phyloP scores from a whole-genome alignment of 139 green algal genomes.

The Picochlorum sp. region DNA sequence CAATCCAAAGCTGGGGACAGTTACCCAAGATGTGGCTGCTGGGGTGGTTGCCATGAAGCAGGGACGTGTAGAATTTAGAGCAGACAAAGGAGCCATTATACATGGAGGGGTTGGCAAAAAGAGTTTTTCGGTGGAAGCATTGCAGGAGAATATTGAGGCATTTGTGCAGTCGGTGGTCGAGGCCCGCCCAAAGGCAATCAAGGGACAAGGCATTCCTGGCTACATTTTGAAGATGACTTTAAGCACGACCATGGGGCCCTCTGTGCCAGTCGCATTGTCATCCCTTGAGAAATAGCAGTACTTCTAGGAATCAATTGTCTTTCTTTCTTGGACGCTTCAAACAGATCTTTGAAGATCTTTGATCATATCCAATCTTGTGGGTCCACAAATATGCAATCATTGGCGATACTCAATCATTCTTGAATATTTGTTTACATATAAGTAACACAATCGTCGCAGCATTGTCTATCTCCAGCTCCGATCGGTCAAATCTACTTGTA shows the following conservation, averaged over 20 bases:
- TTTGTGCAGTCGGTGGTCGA: conserved; percentile 42
- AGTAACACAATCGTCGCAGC: no score
- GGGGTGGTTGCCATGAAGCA: conserved; percentile 60
- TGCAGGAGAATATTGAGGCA: conserved; percentile 48
- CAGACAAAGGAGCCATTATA: conserved; percentile 64
- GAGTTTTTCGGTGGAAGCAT: conserved; percentile 23
- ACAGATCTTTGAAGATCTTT: no score
- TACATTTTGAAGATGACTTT: conserved; percentile 36
- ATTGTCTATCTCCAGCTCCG: no score
- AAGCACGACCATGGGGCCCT: conserved; percentile 45
- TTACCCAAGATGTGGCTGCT: conserved; percentile 56
- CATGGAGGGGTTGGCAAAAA: conserved; percentile 64
- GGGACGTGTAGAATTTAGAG: conserved; percentile 76
- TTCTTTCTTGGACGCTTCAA: no score
- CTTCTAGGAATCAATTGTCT: no score
- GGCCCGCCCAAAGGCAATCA: conserved; percentile 52
- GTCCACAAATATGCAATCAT: no score
- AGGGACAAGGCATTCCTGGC: conserved; percentile 39
- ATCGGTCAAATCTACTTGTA: no score
- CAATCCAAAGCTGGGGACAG: conserved; percentile 91
- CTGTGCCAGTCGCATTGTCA: conserved; percentile 42
- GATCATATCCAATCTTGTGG: no score
- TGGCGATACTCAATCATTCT: no score
- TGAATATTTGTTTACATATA: no score
- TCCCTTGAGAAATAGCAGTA: background rate